phyloP scores from a whole-genome alignment of 768 basidiomycete genomes.

The Panaeolus cyanescens region DNA sequence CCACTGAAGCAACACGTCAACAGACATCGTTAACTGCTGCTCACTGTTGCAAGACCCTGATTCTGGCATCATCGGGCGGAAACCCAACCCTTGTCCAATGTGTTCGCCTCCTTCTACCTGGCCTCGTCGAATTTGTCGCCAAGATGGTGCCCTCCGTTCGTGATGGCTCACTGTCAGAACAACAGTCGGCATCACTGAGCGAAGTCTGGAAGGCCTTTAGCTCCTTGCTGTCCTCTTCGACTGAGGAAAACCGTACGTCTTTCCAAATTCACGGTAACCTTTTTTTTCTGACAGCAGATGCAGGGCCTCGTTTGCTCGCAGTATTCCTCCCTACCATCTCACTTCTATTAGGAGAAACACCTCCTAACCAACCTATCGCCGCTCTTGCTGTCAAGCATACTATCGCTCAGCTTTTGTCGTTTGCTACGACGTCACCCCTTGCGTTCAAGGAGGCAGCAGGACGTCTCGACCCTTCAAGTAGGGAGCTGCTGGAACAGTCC shows the following conservation, averaged over 20 bases:
- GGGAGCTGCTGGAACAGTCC: conserved; percentile 72
- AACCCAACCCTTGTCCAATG: conserved; percentile 72
- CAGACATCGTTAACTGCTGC: conserved; percentile 84
- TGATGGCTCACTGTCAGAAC: conserved; percentile 56
- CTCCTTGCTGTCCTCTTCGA: conserved; percentile 55
- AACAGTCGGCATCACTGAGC: conserved; percentile 61
- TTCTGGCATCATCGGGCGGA: conserved; percentile 68
- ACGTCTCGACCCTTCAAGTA: conserved; percentile 56
- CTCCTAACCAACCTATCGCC: conserved; percentile 33
- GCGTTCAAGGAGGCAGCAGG: conserved; percentile 86
- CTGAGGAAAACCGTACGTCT: conserved; percentile 64
- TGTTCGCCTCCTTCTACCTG: conserved; percentile 72
- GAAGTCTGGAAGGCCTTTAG: conserved; percentile 86
- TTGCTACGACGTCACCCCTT: conserved; percentile 69
- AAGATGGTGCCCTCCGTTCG: conserved; percentile 63
- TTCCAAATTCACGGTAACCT: neutral
- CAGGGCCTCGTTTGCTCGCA: conserved; percentile 68
- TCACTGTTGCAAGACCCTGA: conserved; percentile 87
- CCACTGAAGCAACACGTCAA: neutral
- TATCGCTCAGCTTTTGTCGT: conserved; percentile 66
- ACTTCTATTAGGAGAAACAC: conserved; percentile 62
- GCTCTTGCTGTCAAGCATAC: conserved; percentile 53
- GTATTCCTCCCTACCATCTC: conserved; percentile 77
- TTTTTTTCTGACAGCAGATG: conserved; percentile 9
- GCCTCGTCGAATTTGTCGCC: conserved; percentile 79